Evolutionary conservation across 1,284 basidiomycete genomes (phyloP).

Genomic region (Cryptococcus sp.): DNA sequence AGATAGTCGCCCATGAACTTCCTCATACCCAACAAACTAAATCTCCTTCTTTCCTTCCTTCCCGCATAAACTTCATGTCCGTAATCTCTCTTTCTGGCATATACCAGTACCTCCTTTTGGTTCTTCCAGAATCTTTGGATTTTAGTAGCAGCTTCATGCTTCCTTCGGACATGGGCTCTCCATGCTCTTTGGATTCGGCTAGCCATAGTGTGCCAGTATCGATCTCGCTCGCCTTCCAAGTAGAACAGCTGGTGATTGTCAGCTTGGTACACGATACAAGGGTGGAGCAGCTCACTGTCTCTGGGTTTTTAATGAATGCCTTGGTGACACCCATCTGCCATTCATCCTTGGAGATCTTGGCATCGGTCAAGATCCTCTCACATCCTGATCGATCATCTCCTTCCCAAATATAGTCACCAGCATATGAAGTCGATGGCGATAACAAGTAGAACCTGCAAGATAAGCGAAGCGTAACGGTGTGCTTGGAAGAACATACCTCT

Average conservation of each 20-base stretch:
- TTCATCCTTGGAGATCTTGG: slow-evolving; percentile 91
- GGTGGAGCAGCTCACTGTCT: slow-evolving; percentile 64
- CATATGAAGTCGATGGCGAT: slow-evolving; percentile 92
- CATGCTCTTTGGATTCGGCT: slow-evolving; percentile 92
- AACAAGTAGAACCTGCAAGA: slow-evolving; percentile 75
- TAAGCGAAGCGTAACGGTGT: slow-evolving; percentile 1
- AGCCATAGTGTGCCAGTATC: slow-evolving; percentile 99
- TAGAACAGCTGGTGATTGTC: slow-evolving; percentile 73
- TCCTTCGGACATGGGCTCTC: slow-evolving; percentile 92
- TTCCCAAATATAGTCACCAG: slow-evolving; percentile 96
- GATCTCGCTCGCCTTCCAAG: slow-evolving; percentile 95
- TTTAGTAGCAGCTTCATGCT: slow-evolving; percentile 87
- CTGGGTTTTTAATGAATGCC: slow-evolving; percentile 99
- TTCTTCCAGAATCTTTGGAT: slow-evolving; percentile 99
- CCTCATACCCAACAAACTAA: slow-evolving; percentile 88
- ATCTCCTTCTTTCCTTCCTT: slow-evolving; percentile 89
- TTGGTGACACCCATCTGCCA: slow-evolving; percentile 99
- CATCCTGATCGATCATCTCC: slow-evolving; percentile 89
- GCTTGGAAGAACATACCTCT: slow-evolving; percentile 52
- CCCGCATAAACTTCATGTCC: slow-evolving; percentile 87
- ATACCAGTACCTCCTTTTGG: slow-evolving; percentile 89
- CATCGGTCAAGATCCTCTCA: slow-evolving; percentile 86
- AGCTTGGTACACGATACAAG: neutral
- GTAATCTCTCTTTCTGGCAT: slow-evolving; percentile 84
- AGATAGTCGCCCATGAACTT: slow-evolving; percentile 97